Conservation (phyloP, 352 stramenopile species). For the Phytophthora fragariae region DNA sequence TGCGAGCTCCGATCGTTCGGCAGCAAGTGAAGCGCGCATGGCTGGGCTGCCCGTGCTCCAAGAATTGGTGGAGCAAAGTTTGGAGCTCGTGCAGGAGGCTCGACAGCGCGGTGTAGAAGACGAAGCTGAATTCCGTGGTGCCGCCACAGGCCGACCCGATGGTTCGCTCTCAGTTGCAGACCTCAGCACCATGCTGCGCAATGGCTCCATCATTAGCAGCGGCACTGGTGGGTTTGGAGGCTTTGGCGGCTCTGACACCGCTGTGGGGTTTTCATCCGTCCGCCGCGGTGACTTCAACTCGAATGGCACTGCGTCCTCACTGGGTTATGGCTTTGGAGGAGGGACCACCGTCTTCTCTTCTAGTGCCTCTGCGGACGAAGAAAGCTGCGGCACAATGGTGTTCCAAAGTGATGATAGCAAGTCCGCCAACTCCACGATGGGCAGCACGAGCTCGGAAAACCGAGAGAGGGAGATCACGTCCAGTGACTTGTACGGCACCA, state of each 20-base stretch:
- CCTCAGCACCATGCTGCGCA: constrained; percentile 73
- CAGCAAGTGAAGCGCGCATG: constrained; percentile 17
- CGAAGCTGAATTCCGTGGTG: constrained; percentile 60
- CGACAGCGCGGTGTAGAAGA: constrained; percentile 58
- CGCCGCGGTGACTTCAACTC: constrained; percentile 27
- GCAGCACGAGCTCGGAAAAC: constrained; percentile 17
- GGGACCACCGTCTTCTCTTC: constrained; percentile 40
- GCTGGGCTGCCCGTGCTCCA: constrained; percentile 64
- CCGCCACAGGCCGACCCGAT: constrained; percentile 60
- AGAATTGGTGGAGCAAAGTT: constrained; percentile 76
- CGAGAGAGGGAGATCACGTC: constrained; percentile 50
- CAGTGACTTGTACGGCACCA: constrained; percentile 69
- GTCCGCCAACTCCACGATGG: constrained; percentile 19
- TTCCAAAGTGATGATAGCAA: constrained; percentile 42
- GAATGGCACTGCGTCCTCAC: not conserved
- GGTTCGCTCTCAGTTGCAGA: constrained; percentile 69
- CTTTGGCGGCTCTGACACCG: constrained; percentile 35
- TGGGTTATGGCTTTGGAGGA: constrained; percentile 9
- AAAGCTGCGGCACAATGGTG: constrained; percentile 62
- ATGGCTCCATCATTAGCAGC: constrained; percentile 32
- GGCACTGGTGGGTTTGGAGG: constrained; percentile 26
- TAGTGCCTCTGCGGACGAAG: constrained; percentile 3
- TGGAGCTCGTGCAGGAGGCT: constrained; percentile 67
- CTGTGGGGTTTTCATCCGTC: constrained; percentile 42
- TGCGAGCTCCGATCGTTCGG: constrained; percentile 25